Conservation (phyloP, 1,284 basidiomycete genomes). For the Hemileia vastatrix region DNA sequence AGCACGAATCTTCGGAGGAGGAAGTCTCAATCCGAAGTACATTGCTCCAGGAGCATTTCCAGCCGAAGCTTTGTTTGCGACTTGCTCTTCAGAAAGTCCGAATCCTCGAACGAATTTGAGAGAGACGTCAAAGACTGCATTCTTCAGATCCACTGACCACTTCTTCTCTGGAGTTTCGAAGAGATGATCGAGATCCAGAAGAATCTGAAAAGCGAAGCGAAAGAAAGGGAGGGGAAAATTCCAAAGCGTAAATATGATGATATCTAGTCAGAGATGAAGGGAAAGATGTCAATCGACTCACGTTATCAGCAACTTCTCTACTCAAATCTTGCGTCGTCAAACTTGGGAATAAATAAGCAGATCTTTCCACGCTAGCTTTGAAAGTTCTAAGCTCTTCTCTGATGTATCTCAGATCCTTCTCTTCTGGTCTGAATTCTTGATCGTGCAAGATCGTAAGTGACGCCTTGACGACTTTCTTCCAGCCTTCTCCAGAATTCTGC, state of each 20-base stretch:
- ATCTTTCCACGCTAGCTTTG: slow-evolving; percentile 33
- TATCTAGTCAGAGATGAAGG: background rate
- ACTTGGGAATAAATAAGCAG: slow-evolving; percentile 37
- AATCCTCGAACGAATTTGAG: slow-evolving; percentile 31
- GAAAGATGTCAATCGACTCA: background rate
- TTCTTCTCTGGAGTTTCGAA: slow-evolving; percentile 15
- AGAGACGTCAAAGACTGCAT: slow-evolving; percentile 27
- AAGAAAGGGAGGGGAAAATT: slow-evolving; percentile 16
- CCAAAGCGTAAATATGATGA: too few species aligned
- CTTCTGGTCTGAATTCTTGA: background rate
- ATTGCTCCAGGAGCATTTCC: slow-evolving; percentile 8
- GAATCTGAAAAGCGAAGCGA: slow-evolving; percentile 28
- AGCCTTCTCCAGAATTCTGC: slow-evolving; percentile 21
- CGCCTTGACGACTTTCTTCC: slow-evolving; percentile 24
- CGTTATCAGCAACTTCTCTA: slow-evolving; percentile 27
- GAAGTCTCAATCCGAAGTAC: slow-evolving; percentile 27
- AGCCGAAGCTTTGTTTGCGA: slow-evolving; percentile 20
- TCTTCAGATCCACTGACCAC: slow-evolving; percentile 26
- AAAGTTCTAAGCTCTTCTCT: slow-evolving; percentile 23
- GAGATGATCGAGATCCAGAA: slow-evolving; percentile 6
- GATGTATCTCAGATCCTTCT: slow-evolving; percentile 1
- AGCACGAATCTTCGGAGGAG: slow-evolving; percentile 6
- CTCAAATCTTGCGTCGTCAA: slow-evolving; percentile 33
- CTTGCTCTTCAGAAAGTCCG: slow-evolving; percentile 24
- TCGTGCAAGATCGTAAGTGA: slow-evolving; percentile 23